Evolutionary conservation across 768 basidiomycete genomes (phyloP).

Genomic region (Lanmaoa rubissima): DNA sequence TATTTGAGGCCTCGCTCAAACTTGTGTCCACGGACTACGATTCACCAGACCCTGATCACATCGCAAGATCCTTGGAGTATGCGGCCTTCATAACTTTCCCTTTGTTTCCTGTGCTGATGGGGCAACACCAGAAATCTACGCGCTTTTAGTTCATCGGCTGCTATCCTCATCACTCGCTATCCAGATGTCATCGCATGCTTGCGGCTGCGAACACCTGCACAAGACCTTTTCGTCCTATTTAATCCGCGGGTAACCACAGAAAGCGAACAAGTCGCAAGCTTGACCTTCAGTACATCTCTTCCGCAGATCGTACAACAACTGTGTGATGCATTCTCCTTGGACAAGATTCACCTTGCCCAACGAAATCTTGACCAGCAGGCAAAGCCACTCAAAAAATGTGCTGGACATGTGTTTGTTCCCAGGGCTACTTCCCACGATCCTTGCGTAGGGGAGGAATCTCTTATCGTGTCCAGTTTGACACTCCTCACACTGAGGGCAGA

Average conservation of each 20-base stretch:
- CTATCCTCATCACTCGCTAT: slow-evolving; percentile 52
- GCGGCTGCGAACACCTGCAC: slow-evolving; percentile 22
- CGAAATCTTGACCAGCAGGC: slow-evolving; percentile 51
- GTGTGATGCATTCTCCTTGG: slow-evolving; percentile 42
- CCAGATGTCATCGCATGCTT: slow-evolving; percentile 58
- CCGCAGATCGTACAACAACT: slow-evolving; percentile 42
- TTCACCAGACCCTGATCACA: slow-evolving; percentile 33
- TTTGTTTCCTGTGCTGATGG: background rate
- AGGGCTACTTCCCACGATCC: slow-evolving; percentile 21
- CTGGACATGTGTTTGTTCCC: slow-evolving; percentile 52
- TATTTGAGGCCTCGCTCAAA: slow-evolving; percentile 44
- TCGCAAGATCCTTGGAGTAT: slow-evolving; percentile 26
- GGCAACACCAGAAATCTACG: slow-evolving; percentile 24
- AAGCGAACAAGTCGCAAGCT: slow-evolving; percentile 50
- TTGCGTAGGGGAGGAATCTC: slow-evolving; percentile 25
- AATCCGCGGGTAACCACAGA: slow-evolving; percentile 55
- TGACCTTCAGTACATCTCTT: slow-evolving; percentile 48
- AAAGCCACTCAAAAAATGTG: slow-evolving; percentile 51
- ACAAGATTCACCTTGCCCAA: slow-evolving; percentile 37
- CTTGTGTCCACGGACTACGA: slow-evolving; percentile 36
- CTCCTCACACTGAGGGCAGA: slow-evolving; percentile 44
- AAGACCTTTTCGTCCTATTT: slow-evolving; percentile 53
- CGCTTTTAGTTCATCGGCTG: slow-evolving; percentile 22
- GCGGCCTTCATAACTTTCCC: background rate
- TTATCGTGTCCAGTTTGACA: slow-evolving; percentile 50